Evolutionary conservation across 1,284 basidiomycete genomes (phyloP), one percentile per base, ranked within the genome.

Genomic region (Fomitopsis pinicola): DNA sequence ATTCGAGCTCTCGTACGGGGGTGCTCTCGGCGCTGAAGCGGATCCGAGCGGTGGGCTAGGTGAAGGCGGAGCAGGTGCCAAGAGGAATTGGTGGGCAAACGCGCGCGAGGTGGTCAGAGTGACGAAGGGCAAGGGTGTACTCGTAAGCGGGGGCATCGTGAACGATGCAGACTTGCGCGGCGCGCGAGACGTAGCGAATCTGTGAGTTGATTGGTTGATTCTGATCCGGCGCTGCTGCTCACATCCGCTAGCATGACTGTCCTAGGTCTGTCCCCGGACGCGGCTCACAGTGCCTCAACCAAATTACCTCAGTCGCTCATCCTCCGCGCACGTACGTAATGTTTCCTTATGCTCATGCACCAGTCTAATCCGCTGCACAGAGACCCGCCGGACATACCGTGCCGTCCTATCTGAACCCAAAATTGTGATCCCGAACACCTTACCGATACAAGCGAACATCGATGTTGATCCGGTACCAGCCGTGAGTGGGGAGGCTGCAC

Each of bases 41-140:
- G 86, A 86, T 50, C 63, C 76, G 0, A 66, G 75, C 38, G 77
- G 81, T 5, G 81, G 82, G 3, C 81, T 76, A 0, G 81, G 80
- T 4, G 82, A 85, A 59, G 80, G 78, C 35, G 84, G 83, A 0
- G 71, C 79, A 2, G 74, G 73, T 8, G 81, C 82, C 17, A 89
- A 91, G 72, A 75, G 89, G 54, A 91, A 92, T 62, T 94, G 91
- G 92, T 94, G 92, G 89, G 87, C 88, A 0, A 80, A 84, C 0
- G 84, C 89, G 17, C 77, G 87, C 40, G 92, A 94, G 70, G 76
- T 94, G 3, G 79, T 84, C 14, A 79, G 91, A 1, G 89, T 91
- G 1, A 88, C 89, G 9, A 91, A 91, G 66, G 91, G 91, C 3
- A 90, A 86, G 69, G 87, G 85, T 0, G 69, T 94, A 42, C 72